phyloP scores from a whole-genome alignment of 805 yeast species.

The Kuraishia borneana region DNA sequence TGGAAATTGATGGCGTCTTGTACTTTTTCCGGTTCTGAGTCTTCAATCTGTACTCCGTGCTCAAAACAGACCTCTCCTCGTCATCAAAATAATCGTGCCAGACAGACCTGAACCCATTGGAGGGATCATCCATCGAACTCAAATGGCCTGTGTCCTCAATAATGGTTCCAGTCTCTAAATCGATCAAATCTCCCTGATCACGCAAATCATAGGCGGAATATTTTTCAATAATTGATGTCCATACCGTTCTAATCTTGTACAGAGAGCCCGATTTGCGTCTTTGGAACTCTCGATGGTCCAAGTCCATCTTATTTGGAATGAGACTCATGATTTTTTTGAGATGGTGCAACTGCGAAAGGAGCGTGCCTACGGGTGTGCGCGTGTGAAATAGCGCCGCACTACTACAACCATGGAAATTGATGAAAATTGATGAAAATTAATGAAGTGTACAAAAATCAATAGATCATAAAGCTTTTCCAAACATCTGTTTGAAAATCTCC shows the following conservation, averaged over 20 bases:
- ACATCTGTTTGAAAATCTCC: slow-evolving; percentile 8
- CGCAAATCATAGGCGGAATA: slow-evolving; percentile 35
- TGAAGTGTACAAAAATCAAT: too few species aligned
- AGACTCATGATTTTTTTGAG: too few species aligned
- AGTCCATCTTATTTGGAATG: too few species aligned
- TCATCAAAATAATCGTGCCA: slow-evolving; percentile 1
- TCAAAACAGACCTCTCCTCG: neutral
- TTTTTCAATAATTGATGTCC: slow-evolving; percentile 43
- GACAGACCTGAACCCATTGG: neutral
- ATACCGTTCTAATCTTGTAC: slow-evolving; percentile 10
- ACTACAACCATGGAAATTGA: too few species aligned
- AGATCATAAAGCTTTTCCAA: slow-evolving; percentile 1
- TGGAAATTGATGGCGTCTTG: neutral
- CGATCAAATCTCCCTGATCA: slow-evolving; percentile 33
- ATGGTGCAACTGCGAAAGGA: too few species aligned
- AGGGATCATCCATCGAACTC: slow-evolving; percentile 1
- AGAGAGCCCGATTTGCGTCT: neutral
- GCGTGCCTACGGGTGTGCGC: too few species aligned
- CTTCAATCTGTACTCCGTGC: neutral
- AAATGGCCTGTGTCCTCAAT: slow-evolving; percentile 4
- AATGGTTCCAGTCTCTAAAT: slow-evolving; percentile 3
- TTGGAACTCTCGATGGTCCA: neutral
- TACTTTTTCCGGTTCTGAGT: neutral
- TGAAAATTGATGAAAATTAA: too few species aligned
- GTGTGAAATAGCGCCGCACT: too few species aligned